Evolutionary conservation across 331 rosid genomes (phyloP).

Genomic region (Saraca asoca): DNA sequence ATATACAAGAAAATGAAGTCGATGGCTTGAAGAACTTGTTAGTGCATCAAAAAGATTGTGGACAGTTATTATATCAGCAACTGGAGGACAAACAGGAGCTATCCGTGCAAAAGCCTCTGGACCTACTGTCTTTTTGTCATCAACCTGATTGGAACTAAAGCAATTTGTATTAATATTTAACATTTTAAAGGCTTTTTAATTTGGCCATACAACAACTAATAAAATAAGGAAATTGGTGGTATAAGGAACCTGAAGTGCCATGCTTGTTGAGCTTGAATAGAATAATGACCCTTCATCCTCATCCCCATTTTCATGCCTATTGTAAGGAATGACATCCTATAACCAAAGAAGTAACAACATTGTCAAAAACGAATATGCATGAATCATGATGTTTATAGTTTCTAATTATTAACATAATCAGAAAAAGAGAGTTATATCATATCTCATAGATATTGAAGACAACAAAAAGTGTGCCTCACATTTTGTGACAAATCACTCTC

Average conservation of each 20-base stretch:
- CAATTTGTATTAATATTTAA: not conserved
- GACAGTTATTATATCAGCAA: constrained; percentile 80
- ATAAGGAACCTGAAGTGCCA: constrained; percentile 77
- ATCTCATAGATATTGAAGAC: constrained; percentile 31
- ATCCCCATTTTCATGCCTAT: constrained; percentile 48
- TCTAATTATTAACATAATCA: constrained; percentile 1
- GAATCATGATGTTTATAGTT: not conserved
- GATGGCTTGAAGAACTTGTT: constrained; percentile 58
- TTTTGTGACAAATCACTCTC: constrained; percentile 41
- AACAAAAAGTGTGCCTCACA: constrained; percentile 50
- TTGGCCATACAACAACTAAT: constrained; percentile 2
- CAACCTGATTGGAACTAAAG: constrained; percentile 49
- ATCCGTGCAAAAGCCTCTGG: constrained; percentile 84
- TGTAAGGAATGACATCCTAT: constrained; percentile 54
- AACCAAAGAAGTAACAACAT: constrained; percentile 32
- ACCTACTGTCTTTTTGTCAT: constrained; percentile 79
- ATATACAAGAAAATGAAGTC: constrained; percentile 84
- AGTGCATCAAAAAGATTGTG: constrained; percentile 81
- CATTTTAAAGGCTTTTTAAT: not conserved
- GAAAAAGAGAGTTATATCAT: not conserved
- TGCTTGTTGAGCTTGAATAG: constrained; percentile 75
- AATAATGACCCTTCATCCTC: constrained; percentile 79
- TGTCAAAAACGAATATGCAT: constrained; percentile 21
- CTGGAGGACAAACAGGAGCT: constrained; percentile 71
- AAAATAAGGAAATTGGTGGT: constrained; percentile 9